phyloP scores from a whole-genome alignment of 202 grass and related monocot species.

The Musa balbisiana region DNA sequence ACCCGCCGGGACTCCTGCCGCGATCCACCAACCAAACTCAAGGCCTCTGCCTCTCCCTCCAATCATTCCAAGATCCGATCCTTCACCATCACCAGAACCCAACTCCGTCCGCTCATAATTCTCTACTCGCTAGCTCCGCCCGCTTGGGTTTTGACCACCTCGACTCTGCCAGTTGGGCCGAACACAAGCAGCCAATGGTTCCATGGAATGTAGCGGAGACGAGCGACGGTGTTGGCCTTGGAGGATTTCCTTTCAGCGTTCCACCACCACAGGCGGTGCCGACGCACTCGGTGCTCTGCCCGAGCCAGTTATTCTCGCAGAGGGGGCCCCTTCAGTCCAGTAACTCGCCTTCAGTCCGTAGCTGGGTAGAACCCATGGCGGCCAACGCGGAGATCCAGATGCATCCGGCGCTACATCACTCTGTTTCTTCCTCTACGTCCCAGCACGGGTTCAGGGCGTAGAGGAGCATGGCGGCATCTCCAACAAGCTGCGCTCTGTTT shows the following conservation, averaged over 20 bases:
- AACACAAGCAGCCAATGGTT: conserved; percentile 47
- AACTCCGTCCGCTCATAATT: conserved; percentile 35
- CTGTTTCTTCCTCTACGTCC: too few species aligned
- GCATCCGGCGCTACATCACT: too few species aligned
- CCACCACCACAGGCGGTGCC: neutral
- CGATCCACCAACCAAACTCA: too few species aligned
- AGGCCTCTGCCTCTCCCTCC: too few species aligned
- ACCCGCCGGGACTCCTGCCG: too few species aligned
- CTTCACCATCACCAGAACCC: conserved; percentile 27
- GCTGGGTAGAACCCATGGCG: neutral
- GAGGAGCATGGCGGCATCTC: too few species aligned
- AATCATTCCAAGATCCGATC: too few species aligned
- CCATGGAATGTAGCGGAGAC: conserved; percentile 60
- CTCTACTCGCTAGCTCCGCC: conserved; percentile 19
- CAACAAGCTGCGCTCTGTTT: neutral
- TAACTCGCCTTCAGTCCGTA: too few species aligned
- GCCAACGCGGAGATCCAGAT: neutral
- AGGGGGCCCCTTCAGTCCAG: neutral
- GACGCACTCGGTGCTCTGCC: conserved; percentile 4
- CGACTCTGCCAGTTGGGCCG: conserved; percentile 41
- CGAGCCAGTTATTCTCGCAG: neutral
- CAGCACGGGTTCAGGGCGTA: too few species aligned
- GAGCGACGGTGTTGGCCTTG: neutral
- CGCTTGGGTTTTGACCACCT: conserved; percentile 33
- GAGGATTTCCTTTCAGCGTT: too few species aligned